Percentiles rank a stretch among this genome's conserved stretches.
phyloP scores from a whole-genome alignment of 2,329 filamentous ascomycete species.

The Rutstroemia sp. region DNA sequence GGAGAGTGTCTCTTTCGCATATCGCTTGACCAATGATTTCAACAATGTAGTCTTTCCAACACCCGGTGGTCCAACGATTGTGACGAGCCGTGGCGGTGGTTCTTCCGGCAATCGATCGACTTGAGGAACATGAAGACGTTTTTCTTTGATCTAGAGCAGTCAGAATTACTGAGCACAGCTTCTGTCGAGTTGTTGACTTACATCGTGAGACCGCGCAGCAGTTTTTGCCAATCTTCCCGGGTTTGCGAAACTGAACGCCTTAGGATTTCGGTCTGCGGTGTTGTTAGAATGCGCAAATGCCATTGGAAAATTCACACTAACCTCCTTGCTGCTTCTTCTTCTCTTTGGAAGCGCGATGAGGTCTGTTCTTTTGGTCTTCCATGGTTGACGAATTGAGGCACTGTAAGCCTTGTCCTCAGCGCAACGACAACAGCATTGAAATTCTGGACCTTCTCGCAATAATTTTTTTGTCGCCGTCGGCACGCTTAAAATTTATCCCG shows the following conservation, averaged over 20 bases:
- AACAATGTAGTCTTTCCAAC: constrained; percentile 93
- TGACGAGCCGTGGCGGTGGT: constrained; percentile 84
- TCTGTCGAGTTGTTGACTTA: constrained; percentile 26
- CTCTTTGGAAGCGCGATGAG: constrained; percentile 81
- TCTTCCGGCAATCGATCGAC: constrained; percentile 95
- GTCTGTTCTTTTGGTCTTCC: constrained; percentile 78
- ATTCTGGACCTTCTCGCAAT: neutral
- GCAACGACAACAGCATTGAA: neutral
- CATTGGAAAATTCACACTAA: constrained; percentile 26
- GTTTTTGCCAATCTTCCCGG: constrained; percentile 30
- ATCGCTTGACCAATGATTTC: constrained; percentile 88
- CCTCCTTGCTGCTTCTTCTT: constrained; percentile 71
- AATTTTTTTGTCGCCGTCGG: neutral
- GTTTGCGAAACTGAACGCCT: constrained; percentile 32
- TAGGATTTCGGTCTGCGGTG: constrained; percentile 29
- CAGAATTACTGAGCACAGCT: constrained; percentile 1
- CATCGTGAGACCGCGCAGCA: constrained; percentile 47
- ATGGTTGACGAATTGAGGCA: constrained; percentile 38
- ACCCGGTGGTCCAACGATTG: constrained; percentile 89
- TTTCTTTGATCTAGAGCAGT: constrained; percentile 71
- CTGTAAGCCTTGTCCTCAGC: neutral
- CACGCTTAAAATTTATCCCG: neutral
- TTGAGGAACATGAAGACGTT: constrained; percentile 89
- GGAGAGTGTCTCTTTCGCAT: constrained; percentile 90
- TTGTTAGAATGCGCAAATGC: constrained; percentile 4